Conservation (phyloP, 1,284 basidiomycete genomes). For the Somion occarium region DNA sequence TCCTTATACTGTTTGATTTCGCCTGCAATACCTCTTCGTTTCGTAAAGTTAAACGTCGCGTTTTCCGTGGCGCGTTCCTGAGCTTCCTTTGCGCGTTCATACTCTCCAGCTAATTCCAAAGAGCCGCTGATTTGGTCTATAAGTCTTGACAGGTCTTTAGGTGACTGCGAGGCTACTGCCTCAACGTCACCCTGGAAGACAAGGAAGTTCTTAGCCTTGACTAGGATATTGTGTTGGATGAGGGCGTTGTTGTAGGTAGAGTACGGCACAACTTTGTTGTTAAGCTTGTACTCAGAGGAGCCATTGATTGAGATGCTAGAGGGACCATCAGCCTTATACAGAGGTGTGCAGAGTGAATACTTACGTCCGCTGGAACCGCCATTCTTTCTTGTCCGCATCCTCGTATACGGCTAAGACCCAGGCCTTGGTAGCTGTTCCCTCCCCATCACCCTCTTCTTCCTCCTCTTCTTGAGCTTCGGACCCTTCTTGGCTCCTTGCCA, state of each 20-base stretch:
- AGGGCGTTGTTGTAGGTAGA: constrained; percentile 84
- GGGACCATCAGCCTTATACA: neutral
- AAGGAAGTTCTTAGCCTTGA: constrained; percentile 99
- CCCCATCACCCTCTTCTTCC: constrained; percentile 52
- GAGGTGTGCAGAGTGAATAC: constrained; percentile 27
- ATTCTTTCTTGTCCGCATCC: constrained; percentile 77
- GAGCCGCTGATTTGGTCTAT: constrained; percentile 97
- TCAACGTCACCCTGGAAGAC: constrained; percentile 99
- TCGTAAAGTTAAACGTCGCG: constrained; percentile 91
- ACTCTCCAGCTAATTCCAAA: constrained; percentile 83
- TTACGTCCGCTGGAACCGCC: constrained; percentile 87
- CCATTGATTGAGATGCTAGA: constrained; percentile 81
- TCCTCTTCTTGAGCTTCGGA: constrained; percentile 44
- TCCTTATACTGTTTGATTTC: constrained; percentile 98
- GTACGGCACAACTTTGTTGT: constrained; percentile 76
- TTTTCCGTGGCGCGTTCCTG: constrained; percentile 92
- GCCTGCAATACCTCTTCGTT: constrained; percentile 87
- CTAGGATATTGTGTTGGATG: constrained; percentile 89
- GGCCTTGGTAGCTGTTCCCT: constrained; percentile 85
- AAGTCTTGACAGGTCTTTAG: constrained; percentile 84
- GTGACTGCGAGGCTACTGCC: constrained; percentile 93
- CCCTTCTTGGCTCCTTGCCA: constrained; percentile 52
- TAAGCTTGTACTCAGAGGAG: constrained; percentile 85
- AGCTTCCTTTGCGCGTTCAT: constrained; percentile 83
- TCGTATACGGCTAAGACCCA: constrained; percentile 93